Evolutionary conservation across 2,329 filamentous ascomycete species (phyloP).

Genomic region (Botrytis byssoidea): DNA sequence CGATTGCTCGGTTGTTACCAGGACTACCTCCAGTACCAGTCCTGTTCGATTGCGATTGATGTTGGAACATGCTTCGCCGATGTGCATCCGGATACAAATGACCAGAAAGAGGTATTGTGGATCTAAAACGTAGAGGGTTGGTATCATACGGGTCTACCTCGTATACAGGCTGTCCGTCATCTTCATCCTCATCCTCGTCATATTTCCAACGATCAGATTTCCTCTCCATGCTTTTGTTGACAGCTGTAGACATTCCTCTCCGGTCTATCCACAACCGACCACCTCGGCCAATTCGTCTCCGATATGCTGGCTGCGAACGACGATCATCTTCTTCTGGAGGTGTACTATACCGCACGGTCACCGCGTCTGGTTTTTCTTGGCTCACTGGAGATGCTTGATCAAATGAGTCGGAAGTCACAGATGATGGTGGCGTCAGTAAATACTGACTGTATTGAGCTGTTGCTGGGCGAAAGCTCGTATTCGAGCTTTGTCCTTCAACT

Average conservation of each 20-base stretch:
- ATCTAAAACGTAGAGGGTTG: conserved; percentile 58
- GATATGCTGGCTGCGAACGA: conserved; percentile 60
- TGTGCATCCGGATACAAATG: conserved; percentile 34
- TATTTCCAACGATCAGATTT: conserved; percentile 77
- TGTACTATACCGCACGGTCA: conserved; percentile 31
- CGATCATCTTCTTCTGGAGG: conserved; percentile 37
- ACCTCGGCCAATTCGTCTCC: conserved; percentile 79
- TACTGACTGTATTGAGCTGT: conserved; percentile 65
- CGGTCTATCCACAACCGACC: conserved; percentile 88
- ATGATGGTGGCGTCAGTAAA: conserved; percentile 62
- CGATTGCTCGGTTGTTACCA: conserved; percentile 29
- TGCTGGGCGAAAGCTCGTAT: conserved; percentile 66
- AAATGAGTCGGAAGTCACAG: conserved; percentile 40
- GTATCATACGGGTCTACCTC: conserved; percentile 70
- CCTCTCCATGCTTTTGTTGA: conserved; percentile 48
- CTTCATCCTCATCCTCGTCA: conserved; percentile 81
- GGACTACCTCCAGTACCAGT: conserved; percentile 26
- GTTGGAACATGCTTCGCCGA: conserved; percentile 26
- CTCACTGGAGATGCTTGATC: conserved; percentile 37
- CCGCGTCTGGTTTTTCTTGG: conserved; percentile 33
- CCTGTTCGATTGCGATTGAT: conserved; percentile 18
- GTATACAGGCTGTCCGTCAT: conserved; percentile 72
- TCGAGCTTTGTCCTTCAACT: conserved; percentile 61
- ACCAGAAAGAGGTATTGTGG: conserved; percentile 41
- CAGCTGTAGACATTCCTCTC: conserved; percentile 59